Conservation (phyloP, 345 rosid genomes). For the Corymbia maculata region DNA sequence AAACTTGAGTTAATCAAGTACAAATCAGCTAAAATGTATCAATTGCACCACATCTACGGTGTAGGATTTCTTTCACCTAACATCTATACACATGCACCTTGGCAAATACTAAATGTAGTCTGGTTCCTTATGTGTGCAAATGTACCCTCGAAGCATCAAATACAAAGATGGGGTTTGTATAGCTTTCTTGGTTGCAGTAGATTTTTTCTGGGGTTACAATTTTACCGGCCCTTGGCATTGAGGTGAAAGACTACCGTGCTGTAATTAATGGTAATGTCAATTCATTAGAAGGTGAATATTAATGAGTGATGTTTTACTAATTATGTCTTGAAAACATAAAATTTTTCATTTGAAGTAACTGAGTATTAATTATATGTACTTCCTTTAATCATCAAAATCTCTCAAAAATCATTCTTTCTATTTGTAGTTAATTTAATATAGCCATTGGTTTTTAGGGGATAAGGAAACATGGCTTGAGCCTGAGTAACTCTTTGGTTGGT, state of each 20-base stretch:
- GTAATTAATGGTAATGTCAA: background rate
- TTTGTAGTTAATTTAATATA: background rate
- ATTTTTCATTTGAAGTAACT: background rate
- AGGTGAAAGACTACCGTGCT: background rate
- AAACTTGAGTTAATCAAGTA: background rate
- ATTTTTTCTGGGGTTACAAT: background rate
- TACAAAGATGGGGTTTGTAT: background rate
- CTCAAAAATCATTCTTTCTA: background rate
- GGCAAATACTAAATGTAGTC: background rate
- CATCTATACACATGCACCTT: background rate
- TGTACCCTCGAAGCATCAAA: background rate
- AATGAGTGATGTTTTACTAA: background rate
- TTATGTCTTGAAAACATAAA: background rate
- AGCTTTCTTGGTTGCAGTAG: background rate
- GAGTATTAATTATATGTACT: background rate
- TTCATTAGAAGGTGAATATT: background rate
- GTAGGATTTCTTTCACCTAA: background rate
- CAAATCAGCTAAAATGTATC: background rate
- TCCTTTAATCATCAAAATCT: background rate
- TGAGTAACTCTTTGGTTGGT: too few relatives aligned
- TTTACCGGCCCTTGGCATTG: background rate
- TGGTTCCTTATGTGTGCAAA: background rate
- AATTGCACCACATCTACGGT: background rate
- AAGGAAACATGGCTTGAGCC: too few relatives aligned
- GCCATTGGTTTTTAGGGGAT: background rate